Evolutionary conservation across 345 rosid species (phyloP).

Genomic region (Lepidium sativum): DNA sequence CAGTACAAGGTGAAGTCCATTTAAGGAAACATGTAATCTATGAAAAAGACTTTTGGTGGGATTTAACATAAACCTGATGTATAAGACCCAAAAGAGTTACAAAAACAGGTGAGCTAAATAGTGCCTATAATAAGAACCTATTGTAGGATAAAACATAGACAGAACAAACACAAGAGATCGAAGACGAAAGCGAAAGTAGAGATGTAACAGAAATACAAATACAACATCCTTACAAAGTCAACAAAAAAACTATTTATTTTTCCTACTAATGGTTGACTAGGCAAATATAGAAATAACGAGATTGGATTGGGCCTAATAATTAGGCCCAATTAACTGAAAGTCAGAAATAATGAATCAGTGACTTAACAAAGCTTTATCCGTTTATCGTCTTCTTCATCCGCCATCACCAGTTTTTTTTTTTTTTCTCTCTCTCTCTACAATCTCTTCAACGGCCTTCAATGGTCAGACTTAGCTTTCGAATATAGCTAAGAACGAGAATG

Average conservation of each 20-base stretch:
- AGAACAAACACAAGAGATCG: not conserved
- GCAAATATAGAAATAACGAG: not conserved
- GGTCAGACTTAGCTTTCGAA: slow-evolving; percentile 23
- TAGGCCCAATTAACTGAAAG: slow-evolving; percentile 5
- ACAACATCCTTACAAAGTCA: not conserved
- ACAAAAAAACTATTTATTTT: not conserved
- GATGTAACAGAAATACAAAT: too few species aligned
- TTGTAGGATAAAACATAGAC: too few species aligned
- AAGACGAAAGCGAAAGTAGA: not conserved
- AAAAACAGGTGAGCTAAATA: not conserved
- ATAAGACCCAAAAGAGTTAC: not conserved
- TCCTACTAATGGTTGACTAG: not conserved
- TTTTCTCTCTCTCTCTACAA: slow-evolving; percentile 5
- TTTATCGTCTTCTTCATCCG: slow-evolving; percentile 25
- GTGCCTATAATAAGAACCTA: not conserved
- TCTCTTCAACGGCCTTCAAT: slow-evolving; percentile 23
- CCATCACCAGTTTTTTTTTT: slow-evolving; percentile 26
- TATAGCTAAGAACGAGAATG: slow-evolving; percentile 21
- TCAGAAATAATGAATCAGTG: not conserved
- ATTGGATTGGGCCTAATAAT: slow-evolving; percentile 4
- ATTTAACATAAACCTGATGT: not conserved
- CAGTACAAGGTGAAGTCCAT: not conserved
- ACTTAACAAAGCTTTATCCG: slow-evolving; percentile 20
- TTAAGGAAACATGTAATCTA: not conserved
- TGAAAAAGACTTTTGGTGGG: not conserved